Base-by-base conservation (phyloP, 2,329 filamentous ascomycete genomes). In the Epichloe coenophiala region DNA sequence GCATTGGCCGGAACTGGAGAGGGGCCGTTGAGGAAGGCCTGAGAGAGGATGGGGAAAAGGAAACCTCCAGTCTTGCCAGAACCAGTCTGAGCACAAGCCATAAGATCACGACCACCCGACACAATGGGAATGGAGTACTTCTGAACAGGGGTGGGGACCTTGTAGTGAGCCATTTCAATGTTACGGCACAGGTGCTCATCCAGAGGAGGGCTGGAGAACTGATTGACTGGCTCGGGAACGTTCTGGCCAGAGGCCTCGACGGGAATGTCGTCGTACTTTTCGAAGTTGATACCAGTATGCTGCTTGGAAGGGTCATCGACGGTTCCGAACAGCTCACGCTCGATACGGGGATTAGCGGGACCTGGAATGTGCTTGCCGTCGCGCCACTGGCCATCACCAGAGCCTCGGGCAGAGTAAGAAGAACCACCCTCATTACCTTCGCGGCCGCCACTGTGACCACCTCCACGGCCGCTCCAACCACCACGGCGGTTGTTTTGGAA, bases 51-150 rank as follows among this genome's bases (percentile, higher is more conserved):
- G 53, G 93, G 93, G 78, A 98, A 98, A 57, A 98, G 76, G 81
- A 98, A 98, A 78, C 93, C 93, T 76, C 93, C 93, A 68, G 93
- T 98, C 81, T 98, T 98, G 78, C 93, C 93, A 64, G 93, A 98
- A 84, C 91, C 93, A 61, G 93, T 98, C 79, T 98, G 93, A 63
- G 93, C 93, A 77, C 93, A 98, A 70, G 93, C 93, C 93, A 98
- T 98, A 67, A 98, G 77, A 71, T 98, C 93, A 72, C 93, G 89
- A 57, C 93, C 93, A 61, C 83, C 85, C 87, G 95, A 95, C 66
- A 98, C 93, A 63, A 98, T 98, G 59, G 93, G 93, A 52, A 98
- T 95, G 4, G 93, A 97, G 77, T 98, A 97, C 72, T 98, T 98
- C 74, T 98, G 93, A 49, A 98, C 93, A 27, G 93, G 93, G 1